A percentile compares a stretch with the other conserved stretches of the same genome.
phyloP scores from a whole-genome alignment of 1,284 basidiomycete species.

The Ganoderma meredithae region DNA sequence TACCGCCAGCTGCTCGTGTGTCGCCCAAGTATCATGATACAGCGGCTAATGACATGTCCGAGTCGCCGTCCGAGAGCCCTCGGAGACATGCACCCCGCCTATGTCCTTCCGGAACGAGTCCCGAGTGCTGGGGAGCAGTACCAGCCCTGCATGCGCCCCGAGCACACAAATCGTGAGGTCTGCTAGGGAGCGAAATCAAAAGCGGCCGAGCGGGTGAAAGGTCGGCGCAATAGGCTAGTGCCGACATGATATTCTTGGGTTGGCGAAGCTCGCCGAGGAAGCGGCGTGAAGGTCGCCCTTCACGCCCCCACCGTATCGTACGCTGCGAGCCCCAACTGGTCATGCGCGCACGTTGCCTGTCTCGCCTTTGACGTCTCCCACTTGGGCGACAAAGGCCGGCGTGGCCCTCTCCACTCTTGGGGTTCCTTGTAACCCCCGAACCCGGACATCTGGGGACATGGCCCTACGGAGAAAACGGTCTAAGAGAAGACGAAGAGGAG shows the following conservation, averaged over 20 bases:
- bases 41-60: not conserved
- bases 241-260: not conserved
- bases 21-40: not conserved
- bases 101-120: not conserved
- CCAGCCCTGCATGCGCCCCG: not conserved
- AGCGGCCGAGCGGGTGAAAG: slow-evolving; percentile 5
- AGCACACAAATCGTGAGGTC: not conserved
- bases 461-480: not conserved
- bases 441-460: not conserved
- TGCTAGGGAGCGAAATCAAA: not conserved
- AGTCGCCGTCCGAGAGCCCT: not conserved
- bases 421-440: not conserved
- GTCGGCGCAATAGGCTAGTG: not conserved
- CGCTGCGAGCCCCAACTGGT: not conserved
- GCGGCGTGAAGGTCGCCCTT: slow-evolving; percentile 9
- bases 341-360: slow-evolving; percentile 1
- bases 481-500: not conserved
- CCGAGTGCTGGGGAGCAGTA: not conserved
- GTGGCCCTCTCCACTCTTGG: not conserved
- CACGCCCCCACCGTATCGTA: slow-evolving; percentile 1
- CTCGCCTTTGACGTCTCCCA: not conserved
- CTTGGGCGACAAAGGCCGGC: not conserved
- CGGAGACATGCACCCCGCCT: not conserved
- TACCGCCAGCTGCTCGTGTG: not conserved
- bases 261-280: slow-evolving; percentile 1